Conservation (phyloP, 148 eudicot species). For the Persicaria maculosa region DNA sequence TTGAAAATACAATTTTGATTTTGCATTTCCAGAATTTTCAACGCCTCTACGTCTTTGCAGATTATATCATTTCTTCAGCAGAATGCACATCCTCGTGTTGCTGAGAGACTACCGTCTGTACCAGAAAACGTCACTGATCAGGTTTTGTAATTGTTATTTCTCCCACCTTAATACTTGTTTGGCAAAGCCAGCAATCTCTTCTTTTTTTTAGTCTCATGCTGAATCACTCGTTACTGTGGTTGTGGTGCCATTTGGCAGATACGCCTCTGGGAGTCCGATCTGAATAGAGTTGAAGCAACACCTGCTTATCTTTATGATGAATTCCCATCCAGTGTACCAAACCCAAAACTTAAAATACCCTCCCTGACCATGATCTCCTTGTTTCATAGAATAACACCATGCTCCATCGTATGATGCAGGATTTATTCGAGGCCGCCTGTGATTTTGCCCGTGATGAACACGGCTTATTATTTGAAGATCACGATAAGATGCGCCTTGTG, state of each 20-base stretch:
- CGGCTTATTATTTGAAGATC: constrained; percentile 67
- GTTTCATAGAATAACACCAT: background rate
- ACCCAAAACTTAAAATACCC: background rate
- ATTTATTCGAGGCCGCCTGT: constrained; percentile 76
- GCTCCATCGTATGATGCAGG: constrained; percentile 32
- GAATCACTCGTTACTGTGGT: background rate
- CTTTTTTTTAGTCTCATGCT: constrained; percentile 8
- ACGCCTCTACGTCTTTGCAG: constrained; percentile 35
- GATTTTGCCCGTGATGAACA: constrained; percentile 80
- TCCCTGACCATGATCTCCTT: background rate
- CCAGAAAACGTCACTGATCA: constrained; percentile 99
- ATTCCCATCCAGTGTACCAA: constrained; percentile 64
- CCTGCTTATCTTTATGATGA: constrained; percentile 70
- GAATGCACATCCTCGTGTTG: constrained; percentile 96
- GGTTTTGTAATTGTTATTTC: constrained; percentile 28
- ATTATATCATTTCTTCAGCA: constrained; percentile 89
- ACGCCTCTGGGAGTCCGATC: constrained; percentile 91
- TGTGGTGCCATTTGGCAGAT: constrained; percentile 37
- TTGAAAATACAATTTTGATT: background rate
- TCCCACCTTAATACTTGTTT: background rate
- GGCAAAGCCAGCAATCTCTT: background rate
- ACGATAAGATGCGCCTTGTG: constrained; percentile 61
- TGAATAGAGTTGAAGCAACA: constrained; percentile 75
- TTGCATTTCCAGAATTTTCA: background rate
- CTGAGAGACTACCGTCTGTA: constrained; percentile 73